A percentile compares a stretch with the other conserved stretches of the same genome.
phyloP scores from a whole-genome alignment of 345 rosid genomes.

The Citrus mangshanensis region DNA sequence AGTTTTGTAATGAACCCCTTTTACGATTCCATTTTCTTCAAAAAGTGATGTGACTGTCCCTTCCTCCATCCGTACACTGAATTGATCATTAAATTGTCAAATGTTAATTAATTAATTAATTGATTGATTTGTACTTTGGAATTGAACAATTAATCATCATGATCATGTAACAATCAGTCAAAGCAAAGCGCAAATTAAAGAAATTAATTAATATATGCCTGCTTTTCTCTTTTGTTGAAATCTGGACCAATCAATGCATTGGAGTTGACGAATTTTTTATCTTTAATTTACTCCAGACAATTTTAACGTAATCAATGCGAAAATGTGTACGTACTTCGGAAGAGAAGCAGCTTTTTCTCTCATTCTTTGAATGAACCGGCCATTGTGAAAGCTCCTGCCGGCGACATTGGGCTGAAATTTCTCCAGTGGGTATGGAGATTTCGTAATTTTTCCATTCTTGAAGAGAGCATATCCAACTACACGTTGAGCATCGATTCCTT shows the following conservation, averaged over 20 bases:
- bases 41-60: neutral
- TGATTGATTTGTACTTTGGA: neutral
- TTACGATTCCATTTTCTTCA: neutral
- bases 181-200: neutral
- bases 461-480: neutral
- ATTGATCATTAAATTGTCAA: neutral
- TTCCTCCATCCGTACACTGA: constrained; percentile 1
- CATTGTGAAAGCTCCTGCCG: constrained; percentile 51
- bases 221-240: too few species aligned
- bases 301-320: too few species aligned
- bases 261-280: neutral
- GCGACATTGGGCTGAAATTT: constrained; percentile 4
- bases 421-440: neutral
- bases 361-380: constrained; percentile 51
- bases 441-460: neutral
- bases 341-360: constrained; percentile 47
- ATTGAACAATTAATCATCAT: neutral
- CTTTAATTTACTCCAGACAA: too few species aligned
- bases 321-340: constrained; percentile 28
- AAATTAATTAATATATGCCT: too few species aligned
- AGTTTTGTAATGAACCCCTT: neutral
- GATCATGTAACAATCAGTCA: neutral
- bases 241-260: neutral
- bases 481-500: neutral
- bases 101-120: too few species aligned